Percentiles rank a stretch among this genome's conserved stretches.
Evolutionary conservation across 2,329 filamentous ascomycete genomes (phyloP).

Genomic region (Knoxdaviesia capensis): DNA sequence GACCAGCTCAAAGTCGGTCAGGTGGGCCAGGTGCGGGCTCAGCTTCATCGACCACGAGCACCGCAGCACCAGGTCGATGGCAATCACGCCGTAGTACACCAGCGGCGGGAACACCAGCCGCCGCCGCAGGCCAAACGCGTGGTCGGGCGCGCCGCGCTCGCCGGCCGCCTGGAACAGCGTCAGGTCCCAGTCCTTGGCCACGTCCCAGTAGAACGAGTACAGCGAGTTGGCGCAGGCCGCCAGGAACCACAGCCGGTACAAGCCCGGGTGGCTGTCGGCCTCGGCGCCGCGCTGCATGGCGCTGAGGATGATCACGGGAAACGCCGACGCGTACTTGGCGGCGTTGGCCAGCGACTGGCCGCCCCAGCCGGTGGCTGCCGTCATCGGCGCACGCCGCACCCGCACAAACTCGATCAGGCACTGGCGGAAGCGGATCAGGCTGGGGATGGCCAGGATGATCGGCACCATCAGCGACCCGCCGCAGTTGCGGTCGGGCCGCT

Average conservation of each 20-base stretch:
- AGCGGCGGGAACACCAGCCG: constrained; percentile 52
- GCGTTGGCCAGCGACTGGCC: constrained; percentile 86
- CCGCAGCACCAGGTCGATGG: constrained; percentile 58
- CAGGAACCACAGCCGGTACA: constrained; percentile 44
- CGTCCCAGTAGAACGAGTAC: constrained; percentile 98
- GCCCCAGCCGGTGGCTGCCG: constrained; percentile 46
- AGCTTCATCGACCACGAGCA: constrained; percentile 88
- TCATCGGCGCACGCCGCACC: constrained; percentile 36
- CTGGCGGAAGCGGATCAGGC: constrained; percentile 71
- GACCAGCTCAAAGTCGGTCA: constrained; percentile 71
- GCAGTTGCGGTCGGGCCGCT: constrained; percentile 61
- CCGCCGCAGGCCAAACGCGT: constrained; percentile 60
- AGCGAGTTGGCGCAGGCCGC: constrained; percentile 66
- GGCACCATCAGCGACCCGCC: constrained; percentile 66
- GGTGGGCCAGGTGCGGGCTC: constrained; percentile 59
- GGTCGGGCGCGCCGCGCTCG: constrained; percentile 38
- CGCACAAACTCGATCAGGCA: constrained; percentile 76
- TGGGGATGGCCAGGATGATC: constrained; percentile 65
- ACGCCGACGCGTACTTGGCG: constrained; percentile 81
- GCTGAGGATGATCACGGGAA: constrained; percentile 72
- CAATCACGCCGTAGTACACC: constrained; percentile 69
- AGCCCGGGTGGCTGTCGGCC: constrained; percentile 16
- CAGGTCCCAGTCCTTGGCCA: constrained; percentile 91
- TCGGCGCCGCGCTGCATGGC: constrained; percentile 45
- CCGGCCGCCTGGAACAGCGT: constrained; percentile 47